Evolutionary conservation across 2,329 filamentous ascomycete genomes (phyloP).

Genomic region (Pseudogymnoascus sp.): DNA sequence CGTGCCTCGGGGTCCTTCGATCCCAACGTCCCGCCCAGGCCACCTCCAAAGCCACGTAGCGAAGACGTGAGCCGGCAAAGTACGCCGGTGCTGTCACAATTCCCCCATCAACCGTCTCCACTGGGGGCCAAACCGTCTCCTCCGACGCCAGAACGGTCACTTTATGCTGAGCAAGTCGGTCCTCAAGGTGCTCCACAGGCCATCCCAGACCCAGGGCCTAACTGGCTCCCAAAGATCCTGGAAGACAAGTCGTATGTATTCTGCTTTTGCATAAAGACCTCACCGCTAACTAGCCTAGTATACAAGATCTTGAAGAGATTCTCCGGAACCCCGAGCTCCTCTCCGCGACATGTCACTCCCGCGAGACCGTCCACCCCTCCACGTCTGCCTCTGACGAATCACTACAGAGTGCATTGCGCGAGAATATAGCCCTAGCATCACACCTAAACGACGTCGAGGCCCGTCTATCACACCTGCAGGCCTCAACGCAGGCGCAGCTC

Average conservation of each 20-base stretch:
- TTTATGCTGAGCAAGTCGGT: not conserved
- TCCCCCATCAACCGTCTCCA: conserved; percentile 16
- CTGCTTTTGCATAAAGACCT: conserved; percentile 16
- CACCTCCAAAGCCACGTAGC: conserved; percentile 64
- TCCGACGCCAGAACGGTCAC: not conserved
- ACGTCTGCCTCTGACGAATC: conserved; percentile 56
- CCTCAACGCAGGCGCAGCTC: conserved; percentile 69
- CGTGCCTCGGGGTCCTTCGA: conserved; percentile 31
- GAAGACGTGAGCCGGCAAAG: conserved; percentile 60
- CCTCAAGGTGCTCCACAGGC: conserved; percentile 19
- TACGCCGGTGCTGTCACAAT: conserved; percentile 40
- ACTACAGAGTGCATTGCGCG: conserved; percentile 56
- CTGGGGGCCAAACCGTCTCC: conserved; percentile 32
- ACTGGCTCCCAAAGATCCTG: conserved; percentile 71
- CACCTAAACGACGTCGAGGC: conserved; percentile 55
- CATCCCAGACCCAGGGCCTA: conserved; percentile 53
- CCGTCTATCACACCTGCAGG: conserved; percentile 52
- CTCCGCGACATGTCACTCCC: conserved; percentile 63
- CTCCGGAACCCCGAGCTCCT: conserved; percentile 60
- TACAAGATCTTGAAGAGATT: conserved; percentile 67
- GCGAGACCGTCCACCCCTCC: conserved; percentile 63
- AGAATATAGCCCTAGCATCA: conserved; percentile 64
- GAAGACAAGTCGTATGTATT: conserved; percentile 70
- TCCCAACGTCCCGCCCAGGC: conserved; percentile 54
- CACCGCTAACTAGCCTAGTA: conserved; percentile 41